These are phyloP conservation scores for Fusarium euwallaceae DNA, from an alignment of 2,329 filamentous ascomycete genomes.

Conservation along the genomic window DNA sequence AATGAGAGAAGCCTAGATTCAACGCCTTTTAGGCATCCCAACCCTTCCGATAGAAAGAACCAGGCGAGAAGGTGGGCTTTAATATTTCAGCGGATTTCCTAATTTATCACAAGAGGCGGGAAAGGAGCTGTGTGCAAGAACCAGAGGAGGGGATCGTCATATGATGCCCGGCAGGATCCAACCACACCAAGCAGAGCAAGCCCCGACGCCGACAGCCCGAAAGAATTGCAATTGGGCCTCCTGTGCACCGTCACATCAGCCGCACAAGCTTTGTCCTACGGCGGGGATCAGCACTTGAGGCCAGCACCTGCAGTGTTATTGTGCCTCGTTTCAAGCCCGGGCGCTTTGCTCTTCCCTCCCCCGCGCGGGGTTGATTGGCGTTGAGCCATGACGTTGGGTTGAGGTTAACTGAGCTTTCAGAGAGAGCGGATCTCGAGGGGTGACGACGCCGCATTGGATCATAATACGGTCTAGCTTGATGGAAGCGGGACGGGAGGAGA, in stretches of 20 bases:
- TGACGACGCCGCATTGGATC: background rate
- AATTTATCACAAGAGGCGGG: background rate
- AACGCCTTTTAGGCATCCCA: background rate
- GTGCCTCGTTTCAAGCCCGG: background rate
- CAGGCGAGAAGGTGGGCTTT: slow-evolving; percentile 6
- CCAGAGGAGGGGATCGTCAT: slow-evolving; percentile 46
- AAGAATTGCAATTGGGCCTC: slow-evolving; percentile 15
- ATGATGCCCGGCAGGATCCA: slow-evolving; percentile 36
- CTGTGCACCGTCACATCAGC: background rate
- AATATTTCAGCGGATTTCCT: background rate
- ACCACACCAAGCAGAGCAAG: slow-evolving; percentile 16
- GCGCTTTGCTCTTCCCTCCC: background rate
- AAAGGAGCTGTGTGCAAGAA: slow-evolving; percentile 7
- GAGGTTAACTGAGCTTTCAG: slow-evolving; percentile 24
- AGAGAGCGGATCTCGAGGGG: background rate
- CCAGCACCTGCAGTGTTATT: background rate
- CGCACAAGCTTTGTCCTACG: background rate
- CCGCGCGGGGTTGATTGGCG: slow-evolving; percentile 22
- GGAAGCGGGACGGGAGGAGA: background rate
- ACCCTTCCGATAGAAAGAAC: background rate
- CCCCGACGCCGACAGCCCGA: slow-evolving; percentile 17
- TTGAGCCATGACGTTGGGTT: slow-evolving; percentile 48
- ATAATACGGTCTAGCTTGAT: background rate
- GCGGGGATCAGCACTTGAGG: background rate
- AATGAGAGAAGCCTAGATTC: slow-evolving; percentile 12